Evolutionary conservation across 495 filamentous ascomycete genomes (phyloP), one percentile per base, ranked within the genome.

Genomic region (Darksidea phi): DNA sequence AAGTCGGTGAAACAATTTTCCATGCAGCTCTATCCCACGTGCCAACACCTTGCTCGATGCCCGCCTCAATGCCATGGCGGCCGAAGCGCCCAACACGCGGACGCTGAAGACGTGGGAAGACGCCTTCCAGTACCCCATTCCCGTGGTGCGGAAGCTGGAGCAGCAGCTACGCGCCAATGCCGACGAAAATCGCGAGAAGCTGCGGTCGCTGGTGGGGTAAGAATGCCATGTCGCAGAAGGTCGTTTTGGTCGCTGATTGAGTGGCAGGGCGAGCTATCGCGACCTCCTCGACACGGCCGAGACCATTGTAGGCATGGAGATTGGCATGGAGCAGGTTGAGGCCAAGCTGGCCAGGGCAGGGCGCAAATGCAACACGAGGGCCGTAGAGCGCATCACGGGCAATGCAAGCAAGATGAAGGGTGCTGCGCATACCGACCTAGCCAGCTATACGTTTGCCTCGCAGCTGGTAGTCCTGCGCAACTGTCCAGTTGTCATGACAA

Each of bases 241-340:
- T 6, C 10, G 5, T 20, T 43, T 42, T 23, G 12, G 57, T 32
- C 63, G 17, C 48, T 49, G 18, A 36, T 36, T 24, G 26, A 42
- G 41, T 46, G 49, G n/a, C 41, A 88, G 86, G n/a, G 89, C 82
- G 57, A 88, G 89, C 71, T 98, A 98, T 73, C 85, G 94, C 69
- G 90, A 95, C 63, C 84, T 97, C 11, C 84, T 98, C 18, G 89
- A 88, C 47, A 97, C 95, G 0, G 94, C 94, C 26, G 91, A 96
- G 70, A 83, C 85, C 23, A 98, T 98, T 67, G 85, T 97, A 25
- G 79, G 84, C 48, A 97, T 98, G 92, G 86, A 91, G 45, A 73
- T 68, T 11, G 82, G 90, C 61, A 92, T 94, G 74, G 80, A 87
- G 49, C 70, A 80, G 15, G 87, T 90, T 20, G 91, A 96, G 71